These are phyloP conservation scores for Thraustochytrium sp. DNA, from an alignment of 352 stramenopile species.

Conservation along the genomic window DNA sequence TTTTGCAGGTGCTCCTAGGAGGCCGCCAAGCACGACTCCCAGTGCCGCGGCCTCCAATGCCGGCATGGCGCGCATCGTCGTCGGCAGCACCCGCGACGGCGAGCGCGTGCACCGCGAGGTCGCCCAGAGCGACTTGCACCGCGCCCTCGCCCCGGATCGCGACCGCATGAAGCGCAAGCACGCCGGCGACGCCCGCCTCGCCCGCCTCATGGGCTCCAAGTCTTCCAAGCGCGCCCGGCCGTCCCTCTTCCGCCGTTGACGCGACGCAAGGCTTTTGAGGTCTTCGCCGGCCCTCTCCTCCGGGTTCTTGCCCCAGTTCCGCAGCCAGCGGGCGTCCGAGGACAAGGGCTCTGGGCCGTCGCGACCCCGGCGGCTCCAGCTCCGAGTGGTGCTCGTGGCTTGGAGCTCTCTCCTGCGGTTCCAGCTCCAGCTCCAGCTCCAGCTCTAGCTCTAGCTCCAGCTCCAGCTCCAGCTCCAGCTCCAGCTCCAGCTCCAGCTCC, in stretches of 20 bases:
- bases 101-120: background rate
- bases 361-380: too few species aligned
- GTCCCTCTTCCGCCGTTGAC: background rate
- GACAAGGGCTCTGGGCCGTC: too few species aligned
- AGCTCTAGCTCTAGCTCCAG: too few species aligned
- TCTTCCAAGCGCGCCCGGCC: background rate
- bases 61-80: background rate
- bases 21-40: background rate
- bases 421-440: too few species aligned
- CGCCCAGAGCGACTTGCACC: background rate
- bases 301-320: too few species aligned
- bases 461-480: too few species aligned
- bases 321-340: too few species aligned
- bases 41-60: background rate
- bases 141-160: background rate
- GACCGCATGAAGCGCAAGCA: background rate
- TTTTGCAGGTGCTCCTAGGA: background rate
- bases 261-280: too few species aligned
- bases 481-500: too few species aligned
- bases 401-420: too few species aligned
- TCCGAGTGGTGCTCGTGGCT: too few species aligned
- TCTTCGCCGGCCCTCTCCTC: too few species aligned
- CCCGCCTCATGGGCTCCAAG: background rate
- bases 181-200: background rate
- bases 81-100: background rate